Conservation (phyloP, 192 early-diverging fungal genomes). For the Backusella tuberculispora region DNA sequence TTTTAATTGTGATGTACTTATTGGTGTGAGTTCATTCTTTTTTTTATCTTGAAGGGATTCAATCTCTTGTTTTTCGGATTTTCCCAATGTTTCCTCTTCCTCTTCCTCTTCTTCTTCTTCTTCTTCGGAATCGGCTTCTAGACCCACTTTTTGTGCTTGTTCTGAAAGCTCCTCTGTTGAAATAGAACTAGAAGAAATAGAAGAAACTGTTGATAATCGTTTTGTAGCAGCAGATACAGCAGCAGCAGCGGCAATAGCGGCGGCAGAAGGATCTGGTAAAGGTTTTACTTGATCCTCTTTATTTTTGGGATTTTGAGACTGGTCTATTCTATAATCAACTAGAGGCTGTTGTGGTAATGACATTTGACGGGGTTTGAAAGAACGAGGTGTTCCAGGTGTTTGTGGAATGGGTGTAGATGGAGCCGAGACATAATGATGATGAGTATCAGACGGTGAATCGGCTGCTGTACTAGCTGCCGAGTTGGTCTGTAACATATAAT, state of each 20-base stretch:
- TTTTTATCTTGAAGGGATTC: background rate
- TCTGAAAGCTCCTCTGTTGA: conserved; percentile 3
- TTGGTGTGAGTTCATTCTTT: background rate
- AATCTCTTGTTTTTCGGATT: background rate
- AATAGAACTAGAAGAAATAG: conserved; percentile 16
- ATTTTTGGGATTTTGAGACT: background rate
- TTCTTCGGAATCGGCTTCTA: background rate
- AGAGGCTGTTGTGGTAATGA: too few relatives aligned
- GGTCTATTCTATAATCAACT: background rate
- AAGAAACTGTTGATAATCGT: conserved; percentile 25
- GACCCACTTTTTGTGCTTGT: background rate
- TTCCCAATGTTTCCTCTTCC: background rate
- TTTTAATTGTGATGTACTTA: background rate
- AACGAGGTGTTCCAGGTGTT: conserved; percentile 29
- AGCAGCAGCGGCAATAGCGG: background rate
- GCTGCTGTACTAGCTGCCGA: background rate
- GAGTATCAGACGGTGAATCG: conserved; percentile 19
- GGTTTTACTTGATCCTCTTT: background rate
- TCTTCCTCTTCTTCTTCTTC: background rate
- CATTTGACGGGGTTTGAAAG: conserved; percentile 19
- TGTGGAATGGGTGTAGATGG: conserved; percentile 17
- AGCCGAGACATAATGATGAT: conserved; percentile 9
- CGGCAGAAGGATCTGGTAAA: conserved; percentile 3
- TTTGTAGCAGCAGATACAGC: background rate
- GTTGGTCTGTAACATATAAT: background rate